Percentiles rank a stretch among this genome's conserved stretches.
Evolutionary conservation across 805 yeast genomes (phyloP).

Genomic region (Spathaspora sp.): DNA sequence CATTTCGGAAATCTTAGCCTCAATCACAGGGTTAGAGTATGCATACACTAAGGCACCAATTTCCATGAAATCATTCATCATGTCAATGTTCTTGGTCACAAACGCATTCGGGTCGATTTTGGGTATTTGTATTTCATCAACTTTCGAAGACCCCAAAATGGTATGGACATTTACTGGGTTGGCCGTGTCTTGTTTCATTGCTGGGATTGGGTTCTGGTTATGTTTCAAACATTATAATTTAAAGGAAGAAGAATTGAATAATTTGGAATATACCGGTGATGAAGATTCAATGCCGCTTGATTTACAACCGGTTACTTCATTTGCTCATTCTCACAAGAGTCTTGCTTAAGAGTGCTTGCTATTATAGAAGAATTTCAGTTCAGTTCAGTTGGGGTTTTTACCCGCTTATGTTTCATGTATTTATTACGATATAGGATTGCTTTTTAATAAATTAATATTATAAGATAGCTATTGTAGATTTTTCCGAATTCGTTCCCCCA

Average conservation of each 20-base stretch:
- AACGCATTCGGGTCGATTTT: slow-evolving; percentile 76
- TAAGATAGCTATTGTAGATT: not conserved
- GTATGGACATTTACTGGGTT: slow-evolving; percentile 68
- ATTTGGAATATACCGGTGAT: slow-evolving; percentile 36
- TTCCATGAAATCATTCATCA: slow-evolving; percentile 60
- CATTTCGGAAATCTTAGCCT: slow-evolving; percentile 72
- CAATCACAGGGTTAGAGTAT: slow-evolving; percentile 78
- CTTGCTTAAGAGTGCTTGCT: slow-evolving; percentile 11
- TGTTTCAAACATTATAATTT: slow-evolving; percentile 52
- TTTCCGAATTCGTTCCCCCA: not conserved
- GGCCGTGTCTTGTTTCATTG: slow-evolving; percentile 53
- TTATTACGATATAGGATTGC: not conserved
- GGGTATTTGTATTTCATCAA: slow-evolving; percentile 69
- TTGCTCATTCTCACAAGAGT: slow-evolving; percentile 11
- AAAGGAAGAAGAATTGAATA: slow-evolving; percentile 56
- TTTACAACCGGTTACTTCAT: slow-evolving; percentile 17
- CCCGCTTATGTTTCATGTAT: not conserved
- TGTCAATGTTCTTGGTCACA: slow-evolving; percentile 64
- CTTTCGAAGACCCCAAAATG: slow-evolving; percentile 65
- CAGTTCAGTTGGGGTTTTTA: not conserved
- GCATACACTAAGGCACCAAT: slow-evolving; percentile 82
- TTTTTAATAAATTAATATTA: not conserved
- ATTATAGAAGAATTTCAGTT: not conserved
- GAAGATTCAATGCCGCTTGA: slow-evolving; percentile 1
- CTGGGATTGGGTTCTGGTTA: slow-evolving; percentile 62